A percentile compares a stretch with the other conserved stretches of the same genome.
Conservation (phyloP, 495 filamentous ascomycete genomes). For the Cercophora samala region DNA sequence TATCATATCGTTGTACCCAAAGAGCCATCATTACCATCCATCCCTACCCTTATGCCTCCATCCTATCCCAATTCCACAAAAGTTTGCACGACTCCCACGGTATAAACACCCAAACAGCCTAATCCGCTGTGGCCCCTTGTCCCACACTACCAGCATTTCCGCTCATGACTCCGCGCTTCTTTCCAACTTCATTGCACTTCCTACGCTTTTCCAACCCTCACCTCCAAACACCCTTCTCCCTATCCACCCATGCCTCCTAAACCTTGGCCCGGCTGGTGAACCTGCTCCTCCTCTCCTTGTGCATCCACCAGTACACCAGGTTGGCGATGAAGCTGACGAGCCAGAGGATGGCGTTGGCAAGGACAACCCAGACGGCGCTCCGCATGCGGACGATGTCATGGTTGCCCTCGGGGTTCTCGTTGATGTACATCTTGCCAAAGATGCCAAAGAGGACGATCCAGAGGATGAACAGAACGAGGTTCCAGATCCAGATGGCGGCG, state of each 20-base stretch:
- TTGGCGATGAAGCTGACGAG: slow-evolving; percentile 50
- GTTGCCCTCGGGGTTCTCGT: slow-evolving; percentile 59
- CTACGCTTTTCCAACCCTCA: too few species aligned
- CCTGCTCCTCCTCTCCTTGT: slow-evolving; percentile 39
- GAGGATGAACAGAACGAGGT: slow-evolving; percentile 64
- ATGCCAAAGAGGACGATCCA: slow-evolving; percentile 79
- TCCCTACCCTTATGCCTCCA: not conserved
- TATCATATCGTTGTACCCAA: not conserved
- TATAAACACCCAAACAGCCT: not conserved
- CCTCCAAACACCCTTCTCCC: not conserved
- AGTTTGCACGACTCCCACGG: not conserved
- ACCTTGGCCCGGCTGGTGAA: slow-evolving; percentile 52
- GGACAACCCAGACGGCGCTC: slow-evolving; percentile 80
- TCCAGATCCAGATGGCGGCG: slow-evolving; percentile 60
- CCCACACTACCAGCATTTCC: too few species aligned
- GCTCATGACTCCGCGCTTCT: not conserved
- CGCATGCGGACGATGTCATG: slow-evolving; percentile 68
- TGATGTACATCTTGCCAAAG: slow-evolving; percentile 77
- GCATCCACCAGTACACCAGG: slow-evolving; percentile 43
- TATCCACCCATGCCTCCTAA: slow-evolving; percentile 20
- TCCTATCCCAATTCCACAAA: not conserved
- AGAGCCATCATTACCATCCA: not conserved
- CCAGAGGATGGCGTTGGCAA: slow-evolving; percentile 72
- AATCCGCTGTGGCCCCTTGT: too few species aligned
- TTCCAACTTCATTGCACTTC: not conserved